Percentiles rank a stretch among this genome's conserved stretches.
Conservation (phyloP, 148 eudicot species). For the Suaeda aralocaspica region DNA sequence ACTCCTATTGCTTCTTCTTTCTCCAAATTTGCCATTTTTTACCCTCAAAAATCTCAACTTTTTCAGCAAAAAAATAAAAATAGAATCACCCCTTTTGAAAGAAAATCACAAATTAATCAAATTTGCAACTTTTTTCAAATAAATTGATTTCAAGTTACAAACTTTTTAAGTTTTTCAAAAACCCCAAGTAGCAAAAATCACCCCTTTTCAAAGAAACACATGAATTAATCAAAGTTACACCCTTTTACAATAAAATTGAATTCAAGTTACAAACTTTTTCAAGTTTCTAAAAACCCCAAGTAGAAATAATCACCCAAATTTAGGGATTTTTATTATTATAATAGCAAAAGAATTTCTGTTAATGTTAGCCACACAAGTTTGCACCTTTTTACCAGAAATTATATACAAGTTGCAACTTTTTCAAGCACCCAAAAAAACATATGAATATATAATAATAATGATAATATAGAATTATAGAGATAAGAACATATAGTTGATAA, state of each 20-base stretch:
- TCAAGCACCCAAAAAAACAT: constrained; percentile 7
- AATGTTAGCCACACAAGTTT: neutral
- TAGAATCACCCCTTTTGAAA: neutral
- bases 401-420: constrained; percentile 12
- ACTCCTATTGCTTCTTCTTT: constrained; percentile 24
- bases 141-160: neutral
- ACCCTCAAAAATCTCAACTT: no score
- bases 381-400: constrained; percentile 1
- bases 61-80: neutral
- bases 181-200: neutral
- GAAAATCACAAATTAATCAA: neutral
- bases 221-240: neutral
- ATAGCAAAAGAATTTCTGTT: no score
- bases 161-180: neutral
- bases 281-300: neutral
- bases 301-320: neutral
- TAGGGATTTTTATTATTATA: neutral
- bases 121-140: neutral
- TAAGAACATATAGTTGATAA: constrained; percentile 1
- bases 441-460: neutral
- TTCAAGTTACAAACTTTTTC: constrained; percentile 3
- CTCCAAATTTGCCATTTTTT: constrained; percentile 36
- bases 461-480: no score
- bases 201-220: neutral
- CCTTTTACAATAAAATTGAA: neutral